phyloP scores from a whole-genome alignment of 495 filamentous ascomycete species.

The Xylaria sp. region DNA sequence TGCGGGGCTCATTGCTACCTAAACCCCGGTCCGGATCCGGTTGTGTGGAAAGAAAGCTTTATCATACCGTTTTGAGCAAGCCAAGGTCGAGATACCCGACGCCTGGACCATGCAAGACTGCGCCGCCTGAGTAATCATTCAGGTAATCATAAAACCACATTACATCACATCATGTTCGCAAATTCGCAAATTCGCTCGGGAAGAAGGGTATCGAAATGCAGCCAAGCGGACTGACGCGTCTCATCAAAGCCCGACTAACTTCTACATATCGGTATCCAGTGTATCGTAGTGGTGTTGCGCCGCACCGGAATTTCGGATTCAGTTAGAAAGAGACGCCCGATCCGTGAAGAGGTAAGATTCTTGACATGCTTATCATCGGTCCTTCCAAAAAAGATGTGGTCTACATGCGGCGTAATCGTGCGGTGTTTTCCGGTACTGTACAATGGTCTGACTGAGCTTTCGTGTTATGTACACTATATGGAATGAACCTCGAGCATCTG shows the following conservation, averaged over 20 bases:
- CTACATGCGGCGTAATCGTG: neutral
- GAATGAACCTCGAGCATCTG: neutral
- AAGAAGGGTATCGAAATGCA: neutral
- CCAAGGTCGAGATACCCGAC: neutral
- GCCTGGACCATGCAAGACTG: neutral
- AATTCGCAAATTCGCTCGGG: neutral
- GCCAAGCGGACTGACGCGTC: neutral
- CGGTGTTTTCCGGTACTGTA: neutral
- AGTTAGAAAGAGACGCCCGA: conserved; percentile 3
- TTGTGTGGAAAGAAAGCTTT: neutral
- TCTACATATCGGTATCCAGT: too few species aligned
- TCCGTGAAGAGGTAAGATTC: neutral
- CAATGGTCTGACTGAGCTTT: neutral
- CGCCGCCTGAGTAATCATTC: conserved; percentile 3
- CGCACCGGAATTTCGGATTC: neutral
- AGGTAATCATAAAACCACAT: too few species aligned
- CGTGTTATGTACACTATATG: neutral
- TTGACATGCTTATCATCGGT: neutral
- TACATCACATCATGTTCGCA: neutral
- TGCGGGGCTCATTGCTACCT: neutral
- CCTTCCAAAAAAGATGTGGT: neutral
- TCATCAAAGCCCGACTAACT: neutral
- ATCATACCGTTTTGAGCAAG: neutral
- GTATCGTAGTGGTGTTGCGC: neutral
- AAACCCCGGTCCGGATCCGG: neutral